These are phyloP conservation scores for Ustilago crameri DNA, from an alignment of 1,284 basidiomycete species.

Conservation along the genomic window DNA sequence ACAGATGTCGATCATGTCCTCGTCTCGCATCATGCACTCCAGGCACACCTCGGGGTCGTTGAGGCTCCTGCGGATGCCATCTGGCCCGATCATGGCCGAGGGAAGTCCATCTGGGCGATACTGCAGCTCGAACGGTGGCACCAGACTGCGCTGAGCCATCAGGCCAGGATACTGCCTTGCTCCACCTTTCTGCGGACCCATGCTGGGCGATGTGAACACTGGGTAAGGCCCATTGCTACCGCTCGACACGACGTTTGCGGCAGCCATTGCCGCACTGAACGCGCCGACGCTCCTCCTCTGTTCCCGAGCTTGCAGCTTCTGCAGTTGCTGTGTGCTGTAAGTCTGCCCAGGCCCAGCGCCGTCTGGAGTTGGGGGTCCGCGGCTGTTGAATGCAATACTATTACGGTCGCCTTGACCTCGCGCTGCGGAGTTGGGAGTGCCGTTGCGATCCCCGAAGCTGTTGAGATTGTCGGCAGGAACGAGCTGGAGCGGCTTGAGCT, in stretches of 20 bases:
- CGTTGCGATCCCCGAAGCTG: constrained; percentile 20
- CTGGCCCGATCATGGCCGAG: constrained; percentile 57
- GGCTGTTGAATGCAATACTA: constrained; percentile 17
- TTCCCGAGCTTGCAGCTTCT: constrained; percentile 54
- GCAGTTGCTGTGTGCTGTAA: constrained; percentile 62
- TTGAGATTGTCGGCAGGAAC: constrained; percentile 41
- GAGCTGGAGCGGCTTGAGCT: constrained; percentile 55
- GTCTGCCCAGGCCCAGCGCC: constrained; percentile 15
- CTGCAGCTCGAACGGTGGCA: constrained; percentile 67
- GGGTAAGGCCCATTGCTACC: constrained; percentile 64
- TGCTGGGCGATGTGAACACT: constrained; percentile 46
- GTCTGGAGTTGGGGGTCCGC: constrained; percentile 15
- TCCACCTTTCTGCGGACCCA: constrained; percentile 31
- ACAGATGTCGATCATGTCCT: constrained; percentile 95
- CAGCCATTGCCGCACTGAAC: constrained; percentile 58
- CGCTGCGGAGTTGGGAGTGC: constrained; percentile 4
- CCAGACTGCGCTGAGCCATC: constrained; percentile 63
- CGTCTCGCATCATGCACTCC: constrained; percentile 98
- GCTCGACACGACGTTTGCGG: constrained; percentile 48
- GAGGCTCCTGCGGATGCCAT: constrained; percentile 58
- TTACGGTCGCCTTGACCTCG: constrained; percentile 19
- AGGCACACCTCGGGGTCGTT: constrained; percentile 81
- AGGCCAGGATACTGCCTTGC: constrained; percentile 60
- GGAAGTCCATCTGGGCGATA: constrained; percentile 63
- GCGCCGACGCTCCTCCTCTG: constrained; percentile 59